Conservation (phyloP, 345 rosid genomes). For the Tarenaya hassleriana region DNA sequence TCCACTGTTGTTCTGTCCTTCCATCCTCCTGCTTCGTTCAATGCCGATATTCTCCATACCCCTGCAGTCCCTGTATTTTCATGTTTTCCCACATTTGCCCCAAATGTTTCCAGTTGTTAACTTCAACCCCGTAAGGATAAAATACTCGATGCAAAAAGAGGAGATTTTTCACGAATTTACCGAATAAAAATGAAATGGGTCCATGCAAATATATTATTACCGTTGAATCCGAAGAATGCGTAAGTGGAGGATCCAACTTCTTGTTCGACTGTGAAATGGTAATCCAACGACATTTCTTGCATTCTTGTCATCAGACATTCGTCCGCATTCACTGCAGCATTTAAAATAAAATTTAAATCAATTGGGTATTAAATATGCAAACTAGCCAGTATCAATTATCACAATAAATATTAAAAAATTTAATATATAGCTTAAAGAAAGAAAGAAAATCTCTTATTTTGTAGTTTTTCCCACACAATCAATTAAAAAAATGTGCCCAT, state of each 20-base stretch:
- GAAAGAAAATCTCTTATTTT: no score
- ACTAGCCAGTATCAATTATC: no score
- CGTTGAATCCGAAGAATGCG: conserved; percentile 95
- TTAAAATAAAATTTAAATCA: neutral
- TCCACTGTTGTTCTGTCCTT: conserved; percentile 98
- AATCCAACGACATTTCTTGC: conserved; percentile 97
- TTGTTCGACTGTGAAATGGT: conserved; percentile 92
- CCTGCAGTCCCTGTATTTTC: conserved; percentile 75
- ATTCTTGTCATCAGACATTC: conserved; percentile 97
- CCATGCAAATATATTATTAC: no score
- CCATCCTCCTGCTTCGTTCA: conserved; percentile 98
- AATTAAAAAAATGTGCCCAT: conserved; percentile 9
- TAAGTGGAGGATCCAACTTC: conserved; percentile 94
- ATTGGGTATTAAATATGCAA: no score
- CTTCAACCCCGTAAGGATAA: neutral
- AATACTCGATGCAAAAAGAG: no score
- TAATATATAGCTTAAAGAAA: no score
- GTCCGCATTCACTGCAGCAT: conserved; percentile 70
- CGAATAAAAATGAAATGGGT: no score
- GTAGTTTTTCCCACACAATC: no score
- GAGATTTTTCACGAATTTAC: no score
- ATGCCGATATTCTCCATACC: conserved; percentile 82
- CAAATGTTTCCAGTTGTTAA: neutral
- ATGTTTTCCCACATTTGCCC: no score
- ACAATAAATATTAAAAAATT: no score